Evolutionary conservation across 768 basidiomycete species (phyloP).

Genomic region (Boletus sp.): DNA sequence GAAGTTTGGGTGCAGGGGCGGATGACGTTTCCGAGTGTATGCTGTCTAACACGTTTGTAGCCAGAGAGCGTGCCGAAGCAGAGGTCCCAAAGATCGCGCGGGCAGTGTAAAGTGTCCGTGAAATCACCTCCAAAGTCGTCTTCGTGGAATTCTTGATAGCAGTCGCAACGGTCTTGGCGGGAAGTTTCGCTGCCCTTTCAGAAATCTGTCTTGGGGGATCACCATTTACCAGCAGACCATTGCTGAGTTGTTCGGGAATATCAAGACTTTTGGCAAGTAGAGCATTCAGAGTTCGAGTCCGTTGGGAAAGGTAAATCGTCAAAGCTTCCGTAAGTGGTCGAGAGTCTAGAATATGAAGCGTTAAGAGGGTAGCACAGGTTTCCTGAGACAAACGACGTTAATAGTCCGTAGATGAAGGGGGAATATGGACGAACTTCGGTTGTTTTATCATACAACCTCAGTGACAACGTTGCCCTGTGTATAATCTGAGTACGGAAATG

Average conservation of each 20-base stretch:
- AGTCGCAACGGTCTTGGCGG: slow-evolving; percentile 39
- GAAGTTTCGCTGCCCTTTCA: slow-evolving; percentile 1
- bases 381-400: slow-evolving; percentile 43
- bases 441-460: slow-evolving; percentile 59
- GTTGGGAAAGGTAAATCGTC: slow-evolving; percentile 67
- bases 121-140: slow-evolving; percentile 52
- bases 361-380: slow-evolving; percentile 73
- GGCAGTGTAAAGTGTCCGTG: slow-evolving; percentile 55
- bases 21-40: slow-evolving; percentile 54
- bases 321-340: slow-evolving; percentile 74
- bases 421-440: slow-evolving; percentile 43
- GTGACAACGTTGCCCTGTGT: slow-evolving; percentile 80
- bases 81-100: slow-evolving; percentile 55
- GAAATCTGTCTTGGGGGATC: slow-evolving; percentile 25
- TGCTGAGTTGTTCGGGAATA: slow-evolving; percentile 21
- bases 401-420: neutral
- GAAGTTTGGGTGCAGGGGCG: slow-evolving; percentile 32
- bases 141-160: slow-evolving; percentile 56
- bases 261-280: slow-evolving; percentile 38
- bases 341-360: slow-evolving; percentile 88
- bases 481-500: slow-evolving; percentile 88
- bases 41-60: slow-evolving; percentile 53
- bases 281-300: slow-evolving; percentile 55
- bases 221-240: slow-evolving; percentile 40
- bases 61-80: slow-evolving; percentile 42